phyloP scores from a whole-genome alignment of 2,329 filamentous ascomycete genomes.

The Penicillium sp. region DNA sequence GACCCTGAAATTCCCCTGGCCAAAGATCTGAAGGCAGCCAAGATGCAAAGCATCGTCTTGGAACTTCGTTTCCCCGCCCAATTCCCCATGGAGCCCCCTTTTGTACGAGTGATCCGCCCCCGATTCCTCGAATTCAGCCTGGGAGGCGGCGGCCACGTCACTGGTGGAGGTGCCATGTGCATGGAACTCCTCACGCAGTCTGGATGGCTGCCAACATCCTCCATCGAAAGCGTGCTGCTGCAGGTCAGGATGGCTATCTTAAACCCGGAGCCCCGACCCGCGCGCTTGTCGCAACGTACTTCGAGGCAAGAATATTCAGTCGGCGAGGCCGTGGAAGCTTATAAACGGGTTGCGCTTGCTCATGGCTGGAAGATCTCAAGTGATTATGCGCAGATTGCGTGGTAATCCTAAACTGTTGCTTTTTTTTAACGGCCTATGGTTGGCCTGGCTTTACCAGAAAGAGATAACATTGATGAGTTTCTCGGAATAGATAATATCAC shows the following conservation, averaged over 20 bases:
- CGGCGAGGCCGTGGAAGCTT: slow-evolving; percentile 72
- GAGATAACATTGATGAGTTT: background rate
- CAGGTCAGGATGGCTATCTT: slow-evolving; percentile 78
- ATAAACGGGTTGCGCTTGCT: slow-evolving; percentile 62
- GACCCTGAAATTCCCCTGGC: slow-evolving; percentile 68
- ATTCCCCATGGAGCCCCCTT: slow-evolving; percentile 78
- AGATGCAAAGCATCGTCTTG: slow-evolving; percentile 69
- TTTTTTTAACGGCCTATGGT: background rate
- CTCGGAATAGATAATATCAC: background rate
- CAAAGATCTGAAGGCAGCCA: slow-evolving; percentile 67
- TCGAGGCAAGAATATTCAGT: slow-evolving; percentile 60
- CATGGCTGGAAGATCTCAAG: slow-evolving; percentile 75
- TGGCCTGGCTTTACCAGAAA: background rate
- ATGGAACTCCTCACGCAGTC: slow-evolving; percentile 83
- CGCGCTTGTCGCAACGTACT: slow-evolving; percentile 58
- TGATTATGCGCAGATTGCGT: slow-evolving; percentile 56
- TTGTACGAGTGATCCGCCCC: slow-evolving; percentile 79
- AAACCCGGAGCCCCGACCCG: slow-evolving; percentile 68
- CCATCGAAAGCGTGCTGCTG: slow-evolving; percentile 76
- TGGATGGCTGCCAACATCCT: slow-evolving; percentile 74
- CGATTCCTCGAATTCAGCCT: slow-evolving; percentile 70
- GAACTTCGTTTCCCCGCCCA: slow-evolving; percentile 78
- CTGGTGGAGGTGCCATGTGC: slow-evolving; percentile 77
- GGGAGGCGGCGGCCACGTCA: slow-evolving; percentile 85
- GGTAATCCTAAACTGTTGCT: slow-evolving; percentile 3